Conservation (phyloP, 495 filamentous ascomycete genomes). For the Aspergillus egyptiacus region DNA sequence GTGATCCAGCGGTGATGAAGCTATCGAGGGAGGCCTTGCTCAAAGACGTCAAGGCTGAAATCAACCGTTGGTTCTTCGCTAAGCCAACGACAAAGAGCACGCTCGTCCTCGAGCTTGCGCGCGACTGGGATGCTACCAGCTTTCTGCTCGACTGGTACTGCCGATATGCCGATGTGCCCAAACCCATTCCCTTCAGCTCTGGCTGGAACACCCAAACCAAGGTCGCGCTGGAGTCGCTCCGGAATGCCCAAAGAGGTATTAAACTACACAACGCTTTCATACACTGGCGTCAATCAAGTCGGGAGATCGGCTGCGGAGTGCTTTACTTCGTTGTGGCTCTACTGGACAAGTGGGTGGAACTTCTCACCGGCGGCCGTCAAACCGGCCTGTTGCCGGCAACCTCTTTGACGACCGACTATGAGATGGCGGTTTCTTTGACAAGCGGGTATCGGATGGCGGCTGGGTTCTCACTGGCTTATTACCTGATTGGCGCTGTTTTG, state of each 20-base stretch:
- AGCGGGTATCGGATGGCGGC: slow-evolving; percentile 45
- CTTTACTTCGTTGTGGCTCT: slow-evolving; percentile 56
- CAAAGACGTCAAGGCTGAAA: slow-evolving; percentile 41
- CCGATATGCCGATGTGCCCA: slow-evolving; percentile 42
- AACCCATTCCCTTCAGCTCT: slow-evolving; percentile 54
- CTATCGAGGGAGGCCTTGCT: slow-evolving; percentile 43
- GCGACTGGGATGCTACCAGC: slow-evolving; percentile 51
- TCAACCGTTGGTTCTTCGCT: slow-evolving; percentile 34
- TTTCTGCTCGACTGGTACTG: slow-evolving; percentile 58
- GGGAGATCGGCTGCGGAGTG: slow-evolving; percentile 52
- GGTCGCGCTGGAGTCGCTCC: slow-evolving; percentile 49
- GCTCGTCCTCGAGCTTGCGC: slow-evolving; percentile 44
- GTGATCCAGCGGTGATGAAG: slow-evolving; percentile 40
- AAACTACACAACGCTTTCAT: slow-evolving; percentile 57
- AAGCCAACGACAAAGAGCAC: slow-evolving; percentile 34
- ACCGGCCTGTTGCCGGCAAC: slow-evolving; percentile 42
- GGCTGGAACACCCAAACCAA: slow-evolving; percentile 56
- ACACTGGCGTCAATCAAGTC: slow-evolving; percentile 53
- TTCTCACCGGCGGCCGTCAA: slow-evolving; percentile 42
- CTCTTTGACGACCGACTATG: slow-evolving; percentile 33
- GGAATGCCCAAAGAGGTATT: slow-evolving; percentile 51
- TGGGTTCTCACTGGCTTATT: slow-evolving; percentile 54
- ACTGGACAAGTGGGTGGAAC: slow-evolving; percentile 53
- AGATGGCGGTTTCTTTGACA: slow-evolving; percentile 36
- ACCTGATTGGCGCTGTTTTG: slow-evolving; percentile 52